Percentiles rank a stretch among this genome's conserved stretches.
phyloP scores from a whole-genome alignment of 1,139 yeast species.

The Maudiozyma humilis region DNA sequence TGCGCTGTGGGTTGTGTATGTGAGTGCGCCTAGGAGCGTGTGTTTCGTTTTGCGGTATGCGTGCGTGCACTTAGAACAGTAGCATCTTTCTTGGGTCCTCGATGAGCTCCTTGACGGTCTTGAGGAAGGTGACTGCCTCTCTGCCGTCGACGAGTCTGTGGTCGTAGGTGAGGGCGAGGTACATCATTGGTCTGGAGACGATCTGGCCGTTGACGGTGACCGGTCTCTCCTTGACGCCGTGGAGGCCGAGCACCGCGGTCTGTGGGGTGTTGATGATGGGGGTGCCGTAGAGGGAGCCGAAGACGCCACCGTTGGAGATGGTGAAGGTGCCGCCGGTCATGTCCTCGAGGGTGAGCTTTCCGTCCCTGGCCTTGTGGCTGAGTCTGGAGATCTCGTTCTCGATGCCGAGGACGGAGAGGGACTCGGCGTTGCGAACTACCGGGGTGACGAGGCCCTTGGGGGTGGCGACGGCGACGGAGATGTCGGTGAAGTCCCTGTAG shows the following conservation, averaged over 20 bases:
- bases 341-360: conserved; percentile 92
- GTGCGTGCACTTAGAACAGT: conserved; percentile 39
- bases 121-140: conserved; percentile 96
- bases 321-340: conserved; percentile 99
- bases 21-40: too few relatives aligned
- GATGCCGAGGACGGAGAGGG: conserved; percentile 77
- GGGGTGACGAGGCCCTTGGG: conserved; percentile 99
- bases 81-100: conserved; percentile 99
- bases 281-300: conserved; percentile 95
- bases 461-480: conserved; percentile 96
- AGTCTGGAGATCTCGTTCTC: conserved; percentile 77
- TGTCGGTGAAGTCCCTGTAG: conserved; percentile 92
- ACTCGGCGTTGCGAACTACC: conserved; percentile 94
- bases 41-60: too few relatives aligned
- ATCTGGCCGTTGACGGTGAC: conserved; percentile 94
- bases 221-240: conserved; percentile 96
- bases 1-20: too few relatives aligned
- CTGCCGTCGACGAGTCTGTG: conserved; percentile 98
- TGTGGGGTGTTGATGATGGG: conserved; percentile 98
- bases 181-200: conserved; percentile 99
- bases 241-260: conserved; percentile 95
- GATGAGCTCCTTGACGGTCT: conserved; percentile 89
- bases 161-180: conserved; percentile 95
- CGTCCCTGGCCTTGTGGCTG: conserved; percentile 94
- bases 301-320: conserved; percentile 98